Evolutionary conservation across 1,284 basidiomycete species (phyloP), one percentile per base, ranked within the genome.

Genomic region (Naganishia albida): DNA sequence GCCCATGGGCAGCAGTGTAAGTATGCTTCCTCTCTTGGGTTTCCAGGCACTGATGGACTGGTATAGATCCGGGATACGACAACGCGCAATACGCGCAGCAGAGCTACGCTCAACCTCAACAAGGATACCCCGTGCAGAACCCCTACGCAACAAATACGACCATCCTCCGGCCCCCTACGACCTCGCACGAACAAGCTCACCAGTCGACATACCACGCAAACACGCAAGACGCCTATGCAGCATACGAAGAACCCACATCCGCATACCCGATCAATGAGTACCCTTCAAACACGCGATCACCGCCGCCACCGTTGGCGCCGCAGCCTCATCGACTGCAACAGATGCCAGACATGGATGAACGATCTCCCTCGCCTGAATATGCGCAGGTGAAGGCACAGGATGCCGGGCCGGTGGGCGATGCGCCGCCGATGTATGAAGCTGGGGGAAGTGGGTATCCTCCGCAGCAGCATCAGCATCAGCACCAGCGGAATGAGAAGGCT

Each of bases 211-310:
- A 54, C n/a, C 6, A 25, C 12, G 3, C 23, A 7, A 46, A 42
- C 18, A 60, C 57, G 8, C 46, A 60, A 34, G 57, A 60, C 39
- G 57, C 57, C 18, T 60, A 60, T 20, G 57, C 46, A 15, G 57
- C 46, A 18, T 60, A 60, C 57, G 57, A 60, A n/a, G 34, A 39
- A 15, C 46, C 46, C 28, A 38, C 57, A 2, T 28, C 46, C 46
- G 54, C 23, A 30, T 56, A 56, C 42, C 40, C 39, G 25, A 49
- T 34, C 23, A 46, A 60, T 28, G 1, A 46, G 23, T 48, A 60
- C n/a, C 30, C 57, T 7, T 39, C 51, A n/a, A 59, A 46, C 28
- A 38, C 26, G 1, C 56, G 34, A n/a, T 39, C 56, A 0, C 28
- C 56, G 10, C 51, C 51, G 7, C 51, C 51, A 8, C 44, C 57